Evolutionary conservation across 352 stramenopile species (phyloP).

Genomic region (Globisporangium ultimum): DNA sequence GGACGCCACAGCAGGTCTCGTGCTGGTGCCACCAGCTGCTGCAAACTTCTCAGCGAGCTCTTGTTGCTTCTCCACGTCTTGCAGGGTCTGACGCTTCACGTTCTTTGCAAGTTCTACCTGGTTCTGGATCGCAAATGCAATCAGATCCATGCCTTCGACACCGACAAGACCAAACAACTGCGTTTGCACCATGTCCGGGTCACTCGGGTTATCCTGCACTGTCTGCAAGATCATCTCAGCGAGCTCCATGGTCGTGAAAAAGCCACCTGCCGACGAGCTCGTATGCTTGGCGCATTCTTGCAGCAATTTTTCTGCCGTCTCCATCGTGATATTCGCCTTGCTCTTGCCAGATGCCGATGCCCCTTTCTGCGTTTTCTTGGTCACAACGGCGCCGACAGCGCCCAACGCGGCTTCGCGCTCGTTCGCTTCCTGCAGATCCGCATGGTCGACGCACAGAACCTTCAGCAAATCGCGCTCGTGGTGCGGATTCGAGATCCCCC

Average conservation of each 20-base stretch:
- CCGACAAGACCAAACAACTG: conserved; percentile 82
- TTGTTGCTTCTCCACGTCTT: conserved; percentile 42
- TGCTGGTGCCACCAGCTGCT: not conserved
- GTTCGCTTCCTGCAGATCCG: conserved; percentile 40
- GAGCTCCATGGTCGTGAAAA: conserved; percentile 64
- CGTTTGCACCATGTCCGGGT: conserved; percentile 61
- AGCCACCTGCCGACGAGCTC: conserved; percentile 15
- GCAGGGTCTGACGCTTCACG: conserved; percentile 36
- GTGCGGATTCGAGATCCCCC: conserved; percentile 23
- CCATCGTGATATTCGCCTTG: not conserved
- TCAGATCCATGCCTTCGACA: conserved; percentile 84
- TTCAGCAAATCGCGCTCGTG: conserved; percentile 32
- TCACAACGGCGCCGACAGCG: conserved; percentile 49
- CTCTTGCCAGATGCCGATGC: conserved; percentile 21
- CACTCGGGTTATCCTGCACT: conserved; percentile 39
- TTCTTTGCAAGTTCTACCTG: conserved; percentile 22
- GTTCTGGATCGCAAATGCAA: conserved; percentile 71
- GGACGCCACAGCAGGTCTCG: conserved; percentile 22
- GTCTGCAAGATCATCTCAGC: conserved; percentile 69
- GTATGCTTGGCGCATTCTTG: conserved; percentile 34
- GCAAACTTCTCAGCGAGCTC: conserved; percentile 25
- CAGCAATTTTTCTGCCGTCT: conserved; percentile 37
- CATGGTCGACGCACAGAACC: conserved; percentile 60
- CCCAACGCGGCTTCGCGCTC: conserved; percentile 48
- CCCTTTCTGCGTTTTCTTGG: conserved; percentile 21